Evolutionary conservation across 768 basidiomycete genomes (phyloP).

Genomic region (Lepiota subincarnata): DNA sequence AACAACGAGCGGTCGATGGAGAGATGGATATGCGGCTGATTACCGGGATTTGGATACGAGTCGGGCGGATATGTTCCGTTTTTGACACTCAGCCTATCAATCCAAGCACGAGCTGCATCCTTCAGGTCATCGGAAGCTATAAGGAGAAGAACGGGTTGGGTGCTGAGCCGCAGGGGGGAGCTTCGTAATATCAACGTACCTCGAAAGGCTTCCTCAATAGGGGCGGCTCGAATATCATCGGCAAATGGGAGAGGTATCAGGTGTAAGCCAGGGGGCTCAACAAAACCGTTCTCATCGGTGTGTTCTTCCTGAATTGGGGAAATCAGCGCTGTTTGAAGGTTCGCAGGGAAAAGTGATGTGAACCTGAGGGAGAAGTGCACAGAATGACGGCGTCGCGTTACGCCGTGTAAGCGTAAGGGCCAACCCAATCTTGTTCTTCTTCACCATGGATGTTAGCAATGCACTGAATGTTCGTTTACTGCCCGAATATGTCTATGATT

Average conservation of each 20-base stretch:
- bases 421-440: constrained; percentile 80
- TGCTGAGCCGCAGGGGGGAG: not conserved
- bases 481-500: constrained; percentile 69
- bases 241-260: constrained; percentile 91
- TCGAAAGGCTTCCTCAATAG: constrained; percentile 59
- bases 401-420: constrained; percentile 64
- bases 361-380: constrained; percentile 85
- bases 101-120: constrained; percentile 64
- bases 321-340: not conserved
- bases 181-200: constrained; percentile 36
- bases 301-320: constrained; percentile 56
- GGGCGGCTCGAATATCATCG: constrained; percentile 86
- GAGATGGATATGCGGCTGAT: constrained; percentile 12
- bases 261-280: constrained; percentile 88
- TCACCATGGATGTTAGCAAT: constrained; percentile 75
- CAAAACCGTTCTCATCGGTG: constrained; percentile 65
- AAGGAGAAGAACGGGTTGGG: not conserved
- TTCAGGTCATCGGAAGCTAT: constrained; percentile 67
- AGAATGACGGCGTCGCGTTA: constrained; percentile 76
- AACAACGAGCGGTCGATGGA: constrained; percentile 5
- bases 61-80: constrained; percentile 84
- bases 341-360: not conserved
- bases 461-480: constrained; percentile 92
- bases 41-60: constrained; percentile 88
- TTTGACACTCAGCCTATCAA: constrained; percentile 76